These are phyloP conservation scores for Phytopythium vexans DNA, from an alignment of 352 stramenopile species.

Conservation along the genomic window DNA sequence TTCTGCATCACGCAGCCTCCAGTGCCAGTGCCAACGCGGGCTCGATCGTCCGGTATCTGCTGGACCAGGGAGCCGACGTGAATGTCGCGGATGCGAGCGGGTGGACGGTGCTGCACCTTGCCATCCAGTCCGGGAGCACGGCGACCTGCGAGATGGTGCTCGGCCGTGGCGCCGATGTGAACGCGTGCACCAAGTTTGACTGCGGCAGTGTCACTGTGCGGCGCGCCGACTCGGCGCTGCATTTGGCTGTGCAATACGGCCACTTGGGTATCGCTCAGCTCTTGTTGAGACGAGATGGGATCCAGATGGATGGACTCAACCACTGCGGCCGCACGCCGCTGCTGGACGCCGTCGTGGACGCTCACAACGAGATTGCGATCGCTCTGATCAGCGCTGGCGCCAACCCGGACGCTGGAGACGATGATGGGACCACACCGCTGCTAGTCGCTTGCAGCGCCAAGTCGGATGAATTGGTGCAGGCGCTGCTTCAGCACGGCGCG, in stretches of 20 bases:
- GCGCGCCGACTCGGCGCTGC: constrained; percentile 4
- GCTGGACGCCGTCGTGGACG: neutral
- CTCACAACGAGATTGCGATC: constrained; percentile 2
- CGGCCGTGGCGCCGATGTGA: neutral
- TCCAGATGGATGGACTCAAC: neutral
- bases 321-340: neutral
- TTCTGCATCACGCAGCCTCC: constrained; percentile 4
- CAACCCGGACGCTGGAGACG: constrained; percentile 2
- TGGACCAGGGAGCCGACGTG: neutral
- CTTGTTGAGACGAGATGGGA: neutral
- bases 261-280: neutral
- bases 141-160: neutral
- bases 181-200: neutral
- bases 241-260: constrained; percentile 3
- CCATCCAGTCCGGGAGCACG: constrained; percentile 2
- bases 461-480: constrained; percentile 3
- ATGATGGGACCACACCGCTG: constrained; percentile 4
- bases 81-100: neutral
- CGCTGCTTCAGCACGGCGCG: constrained; percentile 4
- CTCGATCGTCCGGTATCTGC: neutral
- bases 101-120: constrained; percentile 3
- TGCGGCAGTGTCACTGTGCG: neutral
- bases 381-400: constrained; percentile 2
- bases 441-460: neutral
- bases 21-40: neutral